These are phyloP conservation scores for Umbilicaria muhlenbergii DNA, from an alignment of 495 filamentous ascomycete genomes.

Conservation along the genomic window DNA sequence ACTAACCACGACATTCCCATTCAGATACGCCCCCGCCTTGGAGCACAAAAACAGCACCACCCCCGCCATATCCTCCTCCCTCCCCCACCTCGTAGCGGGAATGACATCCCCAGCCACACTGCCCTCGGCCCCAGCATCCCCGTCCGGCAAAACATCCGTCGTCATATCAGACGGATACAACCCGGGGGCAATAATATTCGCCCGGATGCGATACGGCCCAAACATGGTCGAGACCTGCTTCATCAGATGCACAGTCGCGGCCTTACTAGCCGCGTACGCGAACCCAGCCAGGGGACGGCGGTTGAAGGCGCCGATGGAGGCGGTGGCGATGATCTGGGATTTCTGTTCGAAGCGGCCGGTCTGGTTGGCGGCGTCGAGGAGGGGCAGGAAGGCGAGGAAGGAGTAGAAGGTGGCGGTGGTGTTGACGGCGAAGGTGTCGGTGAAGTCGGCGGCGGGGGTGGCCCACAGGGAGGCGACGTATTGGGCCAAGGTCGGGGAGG, in stretches of 20 bases:
- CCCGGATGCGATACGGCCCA: slow-evolving; percentile 40
- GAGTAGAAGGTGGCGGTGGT: slow-evolving; percentile 46
- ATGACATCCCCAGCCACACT: slow-evolving; percentile 29
- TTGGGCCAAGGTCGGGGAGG: slow-evolving; percentile 30
- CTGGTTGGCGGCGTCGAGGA: slow-evolving; percentile 46
- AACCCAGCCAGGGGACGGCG: slow-evolving; percentile 37
- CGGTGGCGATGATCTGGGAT: slow-evolving; percentile 49
- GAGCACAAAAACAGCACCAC: slow-evolving; percentile 47
- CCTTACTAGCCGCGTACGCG: slow-evolving; percentile 51
- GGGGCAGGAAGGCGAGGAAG: slow-evolving; percentile 42
- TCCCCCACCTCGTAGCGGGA: slow-evolving; percentile 35
- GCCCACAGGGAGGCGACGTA: slow-evolving; percentile 34
- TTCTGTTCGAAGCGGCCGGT: slow-evolving; percentile 26
- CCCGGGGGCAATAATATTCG: slow-evolving; percentile 53
- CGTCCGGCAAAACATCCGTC: slow-evolving; percentile 15
- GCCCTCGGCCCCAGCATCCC: slow-evolving; percentile 21
- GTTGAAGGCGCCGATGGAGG: slow-evolving; percentile 44
- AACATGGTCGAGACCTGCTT: slow-evolving; percentile 42
- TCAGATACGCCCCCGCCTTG: slow-evolving; percentile 42
- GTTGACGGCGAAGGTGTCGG: slow-evolving; percentile 42
- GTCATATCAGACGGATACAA: slow-evolving; percentile 52
- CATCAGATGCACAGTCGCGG: slow-evolving; percentile 44
- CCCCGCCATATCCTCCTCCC: slow-evolving; percentile 47
- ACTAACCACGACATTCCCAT: slow-evolving; percentile 37
- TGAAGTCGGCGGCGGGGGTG: slow-evolving; percentile 40